phyloP scores from a whole-genome alignment of 2,329 filamentous ascomycete genomes.

The Pyrenochaeta sp. region DNA sequence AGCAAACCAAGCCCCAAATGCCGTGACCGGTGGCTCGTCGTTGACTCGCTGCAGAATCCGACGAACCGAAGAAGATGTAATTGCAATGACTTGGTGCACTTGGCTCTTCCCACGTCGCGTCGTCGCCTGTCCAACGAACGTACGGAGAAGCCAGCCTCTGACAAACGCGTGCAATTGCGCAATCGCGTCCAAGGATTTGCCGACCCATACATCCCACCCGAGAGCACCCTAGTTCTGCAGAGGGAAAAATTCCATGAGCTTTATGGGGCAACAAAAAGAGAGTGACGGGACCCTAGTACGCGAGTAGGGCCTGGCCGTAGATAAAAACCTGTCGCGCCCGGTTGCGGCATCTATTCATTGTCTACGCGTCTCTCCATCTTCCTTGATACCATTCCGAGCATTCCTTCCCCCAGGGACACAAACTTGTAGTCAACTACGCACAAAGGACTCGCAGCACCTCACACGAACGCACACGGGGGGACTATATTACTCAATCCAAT shows the following conservation, averaged over 20 bases:
- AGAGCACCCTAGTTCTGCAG: slow-evolving; percentile 28
- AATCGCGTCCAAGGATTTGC: slow-evolving; percentile 47
- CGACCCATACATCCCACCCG: slow-evolving; percentile 36
- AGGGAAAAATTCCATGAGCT: slow-evolving; percentile 12
- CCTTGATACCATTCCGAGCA: background rate
- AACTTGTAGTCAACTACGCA: background rate
- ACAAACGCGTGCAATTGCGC: slow-evolving; percentile 49
- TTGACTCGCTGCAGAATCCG: background rate
- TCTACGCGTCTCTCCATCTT: background rate
- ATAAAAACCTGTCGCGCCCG: slow-evolving; percentile 20
- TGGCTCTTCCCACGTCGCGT: slow-evolving; percentile 18
- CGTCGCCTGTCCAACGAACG: slow-evolving; percentile 1
- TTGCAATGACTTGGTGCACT: background rate
- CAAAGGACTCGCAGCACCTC: background rate
- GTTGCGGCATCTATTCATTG: slow-evolving; percentile 1
- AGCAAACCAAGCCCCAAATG: background rate
- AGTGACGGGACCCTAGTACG: background rate
- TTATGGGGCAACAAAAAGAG: slow-evolving; percentile 16
- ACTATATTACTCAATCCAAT: no score
- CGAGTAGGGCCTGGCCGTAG: slow-evolving; percentile 1
- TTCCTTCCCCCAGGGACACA: no score
- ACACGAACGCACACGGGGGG: background rate
- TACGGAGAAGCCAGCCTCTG: slow-evolving; percentile 15
- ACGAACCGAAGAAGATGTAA: slow-evolving; percentile 2
- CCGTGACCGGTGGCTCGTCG: background rate